Evolutionary conservation across 2,329 filamentous ascomycete genomes (phyloP).

Genomic region (Hymenoscyphus fructigenus): DNA sequence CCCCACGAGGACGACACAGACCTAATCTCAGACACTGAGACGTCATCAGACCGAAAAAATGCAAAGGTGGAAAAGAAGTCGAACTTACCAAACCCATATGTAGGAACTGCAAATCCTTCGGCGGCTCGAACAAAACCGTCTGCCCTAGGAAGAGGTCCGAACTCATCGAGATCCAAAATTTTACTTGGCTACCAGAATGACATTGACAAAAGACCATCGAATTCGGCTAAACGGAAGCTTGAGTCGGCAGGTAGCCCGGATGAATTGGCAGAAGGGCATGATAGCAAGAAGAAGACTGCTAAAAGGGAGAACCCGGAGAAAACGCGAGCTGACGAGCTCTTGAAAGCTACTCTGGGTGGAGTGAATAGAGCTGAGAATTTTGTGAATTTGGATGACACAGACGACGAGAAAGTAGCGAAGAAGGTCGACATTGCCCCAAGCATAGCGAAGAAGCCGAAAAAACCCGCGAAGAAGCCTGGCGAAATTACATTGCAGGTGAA

Average conservation of each 20-base stretch:
- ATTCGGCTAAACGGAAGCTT: not conserved
- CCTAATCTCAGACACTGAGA: constrained; percentile 14
- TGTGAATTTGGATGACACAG: not conserved
- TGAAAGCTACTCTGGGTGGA: not conserved
- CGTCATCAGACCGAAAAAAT: not conserved
- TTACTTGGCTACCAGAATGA: not conserved
- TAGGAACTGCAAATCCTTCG: not conserved
- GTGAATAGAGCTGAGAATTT: not conserved
- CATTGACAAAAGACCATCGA: not conserved
- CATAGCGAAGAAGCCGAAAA: not conserved
- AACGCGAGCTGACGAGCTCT: not conserved
- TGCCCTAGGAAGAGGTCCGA: not conserved
- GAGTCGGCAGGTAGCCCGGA: not conserved
- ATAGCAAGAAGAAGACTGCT: not conserved
- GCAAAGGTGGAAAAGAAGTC: not conserved
- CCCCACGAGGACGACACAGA: constrained; percentile 10
- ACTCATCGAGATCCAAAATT: not conserved
- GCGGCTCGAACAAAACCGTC: not conserved
- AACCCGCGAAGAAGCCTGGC: not conserved
- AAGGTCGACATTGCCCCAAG: not conserved
- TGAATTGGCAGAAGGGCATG: not conserved
- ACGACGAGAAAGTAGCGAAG: not conserved
- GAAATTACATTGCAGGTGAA: not conserved
- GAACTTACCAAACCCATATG: not conserved
- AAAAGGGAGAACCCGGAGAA: not conserved